phyloP scores from a whole-genome alignment of 73 alveolate genomes.

The Symbiodinium natans region DNA sequence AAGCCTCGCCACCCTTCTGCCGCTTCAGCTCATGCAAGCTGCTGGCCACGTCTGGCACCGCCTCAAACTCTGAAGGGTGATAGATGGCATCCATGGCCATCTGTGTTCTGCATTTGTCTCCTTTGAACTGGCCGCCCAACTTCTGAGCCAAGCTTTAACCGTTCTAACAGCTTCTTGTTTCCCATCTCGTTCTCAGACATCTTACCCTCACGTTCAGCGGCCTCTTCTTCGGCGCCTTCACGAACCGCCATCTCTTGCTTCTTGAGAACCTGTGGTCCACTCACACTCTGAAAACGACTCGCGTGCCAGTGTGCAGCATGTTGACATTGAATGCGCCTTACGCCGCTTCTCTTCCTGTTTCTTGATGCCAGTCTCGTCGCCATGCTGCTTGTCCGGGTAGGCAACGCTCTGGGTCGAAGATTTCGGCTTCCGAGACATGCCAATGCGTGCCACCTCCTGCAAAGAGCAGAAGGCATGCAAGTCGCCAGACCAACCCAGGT shows the following conservation, averaged over 20 bases:
- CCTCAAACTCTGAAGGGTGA: too few species aligned
- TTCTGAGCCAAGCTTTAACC: not conserved
- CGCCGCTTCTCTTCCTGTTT: conserved; percentile 59
- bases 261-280: conserved; percentile 27
- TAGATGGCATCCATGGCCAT: not conserved
- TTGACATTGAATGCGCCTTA: conserved; percentile 20
- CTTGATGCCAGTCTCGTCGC: conserved; percentile 52
- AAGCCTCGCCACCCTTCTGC: conserved; percentile 46
- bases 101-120: not conserved
- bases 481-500: too few species aligned
- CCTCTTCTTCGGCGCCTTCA: conserved; percentile 55
- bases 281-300: not conserved
- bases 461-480: too few species aligned
- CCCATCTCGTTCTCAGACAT: not conserved
- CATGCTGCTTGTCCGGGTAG: not conserved
- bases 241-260: conserved; percentile 32
- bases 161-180: too few species aligned
- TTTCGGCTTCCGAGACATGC: not conserved
- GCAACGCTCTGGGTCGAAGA: not conserved
- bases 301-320: not conserved
- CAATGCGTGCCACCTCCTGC: not conserved
- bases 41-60: conserved; percentile 89
- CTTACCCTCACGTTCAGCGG: not conserved
- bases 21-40: conserved; percentile 53
- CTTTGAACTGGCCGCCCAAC: not conserved